Base-by-base conservation (phyloP, 768 basidiomycete species). In the Suillus ampliporus region DNA sequence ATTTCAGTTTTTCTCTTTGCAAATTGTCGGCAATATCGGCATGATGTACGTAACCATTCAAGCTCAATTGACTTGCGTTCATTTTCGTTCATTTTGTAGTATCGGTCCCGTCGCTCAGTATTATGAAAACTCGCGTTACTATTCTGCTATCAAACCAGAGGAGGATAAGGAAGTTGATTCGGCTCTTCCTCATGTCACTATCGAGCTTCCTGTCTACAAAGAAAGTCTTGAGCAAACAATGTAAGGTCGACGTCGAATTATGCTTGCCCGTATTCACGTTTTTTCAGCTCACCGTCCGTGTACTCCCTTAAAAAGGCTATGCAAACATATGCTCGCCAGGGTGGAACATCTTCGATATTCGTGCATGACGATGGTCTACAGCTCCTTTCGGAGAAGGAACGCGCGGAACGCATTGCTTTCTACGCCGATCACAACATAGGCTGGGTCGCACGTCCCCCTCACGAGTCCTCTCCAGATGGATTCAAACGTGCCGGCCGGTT, bases 141-240 rank as follows among this genome's bases (percentile, higher is more conserved):
- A 92, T 71, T 93, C 91, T 13, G 90, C 91, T 13, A 74, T 83
- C 56, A 81, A 80, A 48, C 89, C 91, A 0, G 81, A 78, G 28
- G 74, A 86, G 0, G 89, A 89, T 73, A 82, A 84, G 58, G 86
- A 84, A 17, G 79, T 91, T 60, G 90, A 91, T 71, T 67, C 80
- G 1, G 80, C 77, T 58, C 80, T 93, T 4, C 92, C 91, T 2
- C 91, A 92, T 69, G 81, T 93, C 17, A 90, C 90, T 1, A 80
- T 95, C 54, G 87, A 95, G 75, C 82, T 95, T 78, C 94, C 94
- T 0, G 94, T 95, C 5, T 96, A 95, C 76, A 95, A 94, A 70
- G 92, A 94, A 71, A 90, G 87, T 67, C 74, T 94, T 57, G 88
- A 91, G 57, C 85, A 90, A 69, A 92, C 90, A 0, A 94, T 94